phyloP scores from a whole-genome alignment of 176 grass and related monocot genomes.

The Triticum aestivum region DNA sequence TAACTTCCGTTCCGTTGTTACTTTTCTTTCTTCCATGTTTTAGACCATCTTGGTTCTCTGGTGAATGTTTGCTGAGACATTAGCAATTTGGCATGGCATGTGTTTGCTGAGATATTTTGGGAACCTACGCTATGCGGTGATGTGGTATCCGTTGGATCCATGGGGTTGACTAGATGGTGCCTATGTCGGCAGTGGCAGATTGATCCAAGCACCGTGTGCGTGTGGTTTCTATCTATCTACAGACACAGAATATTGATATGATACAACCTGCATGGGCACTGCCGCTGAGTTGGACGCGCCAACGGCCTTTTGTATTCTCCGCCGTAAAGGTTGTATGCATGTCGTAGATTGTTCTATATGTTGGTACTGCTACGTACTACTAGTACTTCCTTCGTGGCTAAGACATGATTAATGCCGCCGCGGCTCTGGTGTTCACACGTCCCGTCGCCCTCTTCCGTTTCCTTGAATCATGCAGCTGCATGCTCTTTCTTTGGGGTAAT shows the following conservation, averaged over 20 bases:
- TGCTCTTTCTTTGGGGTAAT: not conserved
- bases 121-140: not conserved
- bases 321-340: not conserved
- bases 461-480: not conserved
- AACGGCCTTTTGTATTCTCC: not conserved
- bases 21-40: not conserved
- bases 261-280: not conserved
- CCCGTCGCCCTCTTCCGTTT: not conserved
- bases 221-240: not conserved
- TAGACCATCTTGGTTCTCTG: not conserved
- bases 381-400: constrained; percentile 23
- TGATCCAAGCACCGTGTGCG: not conserved
- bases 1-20: not conserved
- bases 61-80: not conserved
- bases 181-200: not conserved
- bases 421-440: not conserved
- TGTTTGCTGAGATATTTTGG: not conserved
- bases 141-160: not conserved
- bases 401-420: not conserved
- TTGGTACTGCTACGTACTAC: not conserved
- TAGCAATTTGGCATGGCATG: too few relatives aligned
- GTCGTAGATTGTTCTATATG: not conserved
- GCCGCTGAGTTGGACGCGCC: not conserved
- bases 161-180: not conserved
- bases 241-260: too few relatives aligned